phyloP scores from a whole-genome alignment of 106 monocot species.

The Amphibolis antarctica region DNA sequence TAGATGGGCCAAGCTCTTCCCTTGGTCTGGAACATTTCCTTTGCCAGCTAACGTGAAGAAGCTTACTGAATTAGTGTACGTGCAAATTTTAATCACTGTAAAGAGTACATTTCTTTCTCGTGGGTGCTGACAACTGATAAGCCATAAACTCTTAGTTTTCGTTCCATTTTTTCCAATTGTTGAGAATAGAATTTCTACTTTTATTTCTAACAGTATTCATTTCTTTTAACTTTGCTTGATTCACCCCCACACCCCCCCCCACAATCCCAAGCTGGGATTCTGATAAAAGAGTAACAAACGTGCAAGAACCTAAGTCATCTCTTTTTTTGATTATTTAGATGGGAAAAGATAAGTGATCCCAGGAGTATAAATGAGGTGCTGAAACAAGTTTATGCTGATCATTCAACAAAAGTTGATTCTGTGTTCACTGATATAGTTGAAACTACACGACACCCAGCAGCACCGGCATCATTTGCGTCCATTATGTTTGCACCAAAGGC shows the following conservation, averaged over 20 bases:
- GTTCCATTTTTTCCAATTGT: too few relatives aligned
- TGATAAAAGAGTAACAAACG: background rate
- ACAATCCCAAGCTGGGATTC: background rate
- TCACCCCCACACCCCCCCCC: too few relatives aligned
- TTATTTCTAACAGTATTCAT: too few relatives aligned
- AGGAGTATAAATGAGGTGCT: slow-evolving; percentile 58
- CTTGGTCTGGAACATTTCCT: slow-evolving; percentile 92
- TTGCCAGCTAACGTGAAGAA: slow-evolving; percentile 50
- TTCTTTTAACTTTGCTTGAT: too few relatives aligned
- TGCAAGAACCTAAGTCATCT: background rate
- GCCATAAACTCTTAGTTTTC: too few relatives aligned
- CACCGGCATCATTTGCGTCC: slow-evolving; percentile 86
- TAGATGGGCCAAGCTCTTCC: slow-evolving; percentile 58
- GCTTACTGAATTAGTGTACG: slow-evolving; percentile 70
- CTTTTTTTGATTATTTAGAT: slow-evolving; percentile 34
- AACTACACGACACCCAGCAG: slow-evolving; percentile 77
- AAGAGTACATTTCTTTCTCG: background rate
- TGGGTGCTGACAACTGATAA: too few relatives aligned
- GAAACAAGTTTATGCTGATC: slow-evolving; percentile 92
- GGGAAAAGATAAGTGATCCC: slow-evolving; percentile 94
- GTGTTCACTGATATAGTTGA: slow-evolving; percentile 81
- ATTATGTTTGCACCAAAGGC: slow-evolving; percentile 88
- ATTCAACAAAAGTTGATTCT: slow-evolving; percentile 74
- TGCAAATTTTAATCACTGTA: slow-evolving; percentile 5
- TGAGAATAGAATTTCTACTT: too few relatives aligned